These are phyloP conservation scores for Ascochyta clinopodiicola DNA, from an alignment of 2,329 filamentous ascomycete genomes.

Conservation along the genomic window DNA sequence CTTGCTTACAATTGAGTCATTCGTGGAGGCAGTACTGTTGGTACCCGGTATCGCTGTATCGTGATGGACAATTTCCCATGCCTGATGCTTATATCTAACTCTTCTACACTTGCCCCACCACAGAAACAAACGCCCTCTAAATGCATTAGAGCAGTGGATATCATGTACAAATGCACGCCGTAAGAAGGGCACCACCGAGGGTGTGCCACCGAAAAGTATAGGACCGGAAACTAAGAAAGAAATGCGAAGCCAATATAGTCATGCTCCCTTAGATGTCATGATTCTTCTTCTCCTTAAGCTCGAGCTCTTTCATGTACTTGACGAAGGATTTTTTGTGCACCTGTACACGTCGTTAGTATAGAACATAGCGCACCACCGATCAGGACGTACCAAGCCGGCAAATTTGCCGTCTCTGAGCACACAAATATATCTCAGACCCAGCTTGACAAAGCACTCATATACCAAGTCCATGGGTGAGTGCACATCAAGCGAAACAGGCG, in stretches of 20 bases:
- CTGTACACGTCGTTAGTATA: slow-evolving; percentile 48
- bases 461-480: slow-evolving; percentile 92
- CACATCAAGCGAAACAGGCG: slow-evolving; percentile 87
- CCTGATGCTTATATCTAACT: neutral
- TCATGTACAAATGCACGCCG: neutral
- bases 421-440: slow-evolving; percentile 91
- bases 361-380: neutral
- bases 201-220: neutral
- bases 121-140: neutral
- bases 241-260: neutral
- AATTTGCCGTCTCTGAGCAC: slow-evolving; percentile 84
- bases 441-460: slow-evolving; percentile 94
- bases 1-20: neutral
- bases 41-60: neutral
- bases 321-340: slow-evolving; percentile 97
- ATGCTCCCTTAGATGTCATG: neutral
- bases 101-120: neutral
- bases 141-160: neutral
- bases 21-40: neutral
- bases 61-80: neutral
- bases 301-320: slow-evolving; percentile 86
- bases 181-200: neutral
- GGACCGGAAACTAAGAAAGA: neutral
- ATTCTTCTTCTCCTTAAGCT: slow-evolving; percentile 56
- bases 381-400: slow-evolving; percentile 76